Percentiles rank a stretch among this genome's conserved stretches.
Evolutionary conservation across 1,139 yeast species (phyloP).

Genomic region (Candida mesenterica): DNA sequence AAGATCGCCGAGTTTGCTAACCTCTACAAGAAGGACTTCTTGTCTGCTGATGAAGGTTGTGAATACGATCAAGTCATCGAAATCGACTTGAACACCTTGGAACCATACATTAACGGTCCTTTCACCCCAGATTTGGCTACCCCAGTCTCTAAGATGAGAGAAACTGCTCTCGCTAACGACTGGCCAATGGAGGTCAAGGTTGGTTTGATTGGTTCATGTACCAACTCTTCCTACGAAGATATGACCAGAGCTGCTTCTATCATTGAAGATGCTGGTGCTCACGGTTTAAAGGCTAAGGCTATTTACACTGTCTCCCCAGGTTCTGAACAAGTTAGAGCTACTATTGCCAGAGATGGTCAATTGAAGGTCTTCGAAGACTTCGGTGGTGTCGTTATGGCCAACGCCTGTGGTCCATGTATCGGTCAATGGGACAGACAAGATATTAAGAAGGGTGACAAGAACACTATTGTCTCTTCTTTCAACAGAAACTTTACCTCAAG

Average conservation of each 20-base stretch:
- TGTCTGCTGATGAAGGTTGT: slow-evolving; percentile 89
- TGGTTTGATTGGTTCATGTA: slow-evolving; percentile 98
- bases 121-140: slow-evolving; percentile 99
- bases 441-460: slow-evolving; percentile 95
- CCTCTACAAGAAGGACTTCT: slow-evolving; percentile 70
- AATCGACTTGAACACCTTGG: slow-evolving; percentile 90
- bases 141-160: slow-evolving; percentile 90
- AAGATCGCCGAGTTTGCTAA: slow-evolving; percentile 81
- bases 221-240: slow-evolving; percentile 98
- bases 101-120: slow-evolving; percentile 98
- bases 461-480: slow-evolving; percentile 97
- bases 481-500: slow-evolving; percentile 99
- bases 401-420: slow-evolving; percentile 99
- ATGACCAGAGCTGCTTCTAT: slow-evolving; percentile 97
- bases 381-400: slow-evolving; percentile 95
- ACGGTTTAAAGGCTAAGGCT: slow-evolving; percentile 88
- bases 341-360: slow-evolving; percentile 97
- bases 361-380: slow-evolving; percentile 84
- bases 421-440: slow-evolving; percentile 99
- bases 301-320: slow-evolving; percentile 97
- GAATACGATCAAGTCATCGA: slow-evolving; percentile 96
- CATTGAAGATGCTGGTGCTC: slow-evolving; percentile 84
- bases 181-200: slow-evolving; percentile 96
- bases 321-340: slow-evolving; percentile 98
- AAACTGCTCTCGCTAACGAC: slow-evolving; percentile 79